Evolutionary conservation across 2,329 filamentous ascomycete genomes (phyloP).

Genomic region (Xylariaceae sp.): DNA sequence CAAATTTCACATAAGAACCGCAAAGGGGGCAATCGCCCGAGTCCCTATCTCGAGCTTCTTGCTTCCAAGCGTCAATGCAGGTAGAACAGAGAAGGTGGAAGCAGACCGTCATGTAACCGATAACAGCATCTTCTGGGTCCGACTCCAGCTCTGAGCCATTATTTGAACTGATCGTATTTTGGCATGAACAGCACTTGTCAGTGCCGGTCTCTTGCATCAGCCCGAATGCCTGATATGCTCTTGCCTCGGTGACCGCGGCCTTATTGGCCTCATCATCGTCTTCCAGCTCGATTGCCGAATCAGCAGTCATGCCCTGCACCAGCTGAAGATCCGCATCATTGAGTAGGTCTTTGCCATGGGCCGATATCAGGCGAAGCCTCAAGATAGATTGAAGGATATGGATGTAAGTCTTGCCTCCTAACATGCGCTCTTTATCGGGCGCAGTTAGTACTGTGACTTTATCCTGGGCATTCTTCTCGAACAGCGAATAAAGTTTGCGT

Average conservation of each 20-base stretch:
- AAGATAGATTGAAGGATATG: constrained; percentile 91
- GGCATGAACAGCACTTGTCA: constrained; percentile 71
- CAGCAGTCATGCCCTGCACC: constrained; percentile 76
- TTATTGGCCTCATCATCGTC: constrained; percentile 66
- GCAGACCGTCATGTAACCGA: constrained; percentile 82
- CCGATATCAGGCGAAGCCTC: constrained; percentile 84
- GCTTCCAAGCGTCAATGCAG: constrained; percentile 64
- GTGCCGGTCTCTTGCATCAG: constrained; percentile 79
- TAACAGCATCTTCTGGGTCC: constrained; percentile 60
- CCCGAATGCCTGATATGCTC: constrained; percentile 82
- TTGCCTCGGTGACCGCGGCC: constrained; percentile 60
- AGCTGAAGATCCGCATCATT: constrained; percentile 78
- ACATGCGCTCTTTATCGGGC: constrained; percentile 54
- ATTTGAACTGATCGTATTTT: constrained; percentile 56
- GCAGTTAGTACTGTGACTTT: constrained; percentile 73
- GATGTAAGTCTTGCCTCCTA: constrained; percentile 86
- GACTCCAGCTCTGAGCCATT: constrained; percentile 55
- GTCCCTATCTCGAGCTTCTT: constrained; percentile 45
- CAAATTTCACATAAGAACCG: constrained; percentile 58
- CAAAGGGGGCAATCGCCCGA: constrained; percentile 67
- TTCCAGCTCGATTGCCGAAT: constrained; percentile 85
- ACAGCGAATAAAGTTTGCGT: constrained; percentile 75
- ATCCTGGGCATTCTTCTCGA: constrained; percentile 75
- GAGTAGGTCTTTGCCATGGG: constrained; percentile 88
- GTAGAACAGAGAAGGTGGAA: constrained; percentile 78